These are phyloP conservation scores for Turritis glabra DNA, from an alignment of 345 rosid genomes.

Conservation along the genomic window DNA sequence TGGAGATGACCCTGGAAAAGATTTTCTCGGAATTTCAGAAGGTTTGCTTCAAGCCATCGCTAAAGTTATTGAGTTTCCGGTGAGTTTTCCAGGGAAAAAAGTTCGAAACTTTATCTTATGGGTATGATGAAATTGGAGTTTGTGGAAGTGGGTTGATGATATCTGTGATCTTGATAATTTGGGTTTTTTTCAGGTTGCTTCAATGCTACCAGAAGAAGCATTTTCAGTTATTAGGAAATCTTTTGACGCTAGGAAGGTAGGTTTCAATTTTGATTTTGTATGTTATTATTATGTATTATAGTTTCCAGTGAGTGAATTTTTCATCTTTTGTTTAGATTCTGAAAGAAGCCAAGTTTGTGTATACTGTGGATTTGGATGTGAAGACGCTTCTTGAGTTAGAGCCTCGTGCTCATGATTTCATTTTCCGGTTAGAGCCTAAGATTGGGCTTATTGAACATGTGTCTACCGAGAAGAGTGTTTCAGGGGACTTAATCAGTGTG, in stretches of 20 bases:
- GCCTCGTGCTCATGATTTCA: conserved; percentile 87
- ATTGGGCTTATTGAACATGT: conserved; percentile 70
- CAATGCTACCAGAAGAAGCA: conserved; percentile 83
- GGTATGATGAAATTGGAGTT: background rate
- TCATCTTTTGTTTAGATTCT: conserved; percentile 49
- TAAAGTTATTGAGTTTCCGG: conserved; percentile 81
- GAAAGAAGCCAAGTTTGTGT: conserved; percentile 90
- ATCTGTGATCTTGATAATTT: background rate
- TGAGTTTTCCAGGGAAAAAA: conserved; percentile 29
- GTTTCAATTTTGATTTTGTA: conserved; percentile 5
- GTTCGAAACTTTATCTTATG: conserved; percentile 2
- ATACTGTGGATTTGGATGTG: conserved; percentile 84
- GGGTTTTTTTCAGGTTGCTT: conserved; percentile 64
- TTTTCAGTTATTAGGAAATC: conserved; percentile 81
- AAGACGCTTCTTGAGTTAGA: conserved; percentile 67
- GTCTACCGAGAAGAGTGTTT: conserved; percentile 42
- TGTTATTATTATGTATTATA: background rate
- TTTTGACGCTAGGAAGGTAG: conserved; percentile 92
- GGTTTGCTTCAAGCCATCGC: conserved; percentile 81
- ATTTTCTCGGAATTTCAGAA: conserved; percentile 59
- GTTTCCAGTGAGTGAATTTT: conserved; percentile 27
- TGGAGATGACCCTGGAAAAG: conserved; percentile 84
- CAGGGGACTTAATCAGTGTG: conserved; percentile 60
- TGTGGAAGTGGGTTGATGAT: background rate
- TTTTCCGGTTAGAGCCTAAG: conserved; percentile 67